Base-by-base conservation (phyloP, 768 basidiomycete genomes). In the Leccinellum rugosiceps region DNA sequence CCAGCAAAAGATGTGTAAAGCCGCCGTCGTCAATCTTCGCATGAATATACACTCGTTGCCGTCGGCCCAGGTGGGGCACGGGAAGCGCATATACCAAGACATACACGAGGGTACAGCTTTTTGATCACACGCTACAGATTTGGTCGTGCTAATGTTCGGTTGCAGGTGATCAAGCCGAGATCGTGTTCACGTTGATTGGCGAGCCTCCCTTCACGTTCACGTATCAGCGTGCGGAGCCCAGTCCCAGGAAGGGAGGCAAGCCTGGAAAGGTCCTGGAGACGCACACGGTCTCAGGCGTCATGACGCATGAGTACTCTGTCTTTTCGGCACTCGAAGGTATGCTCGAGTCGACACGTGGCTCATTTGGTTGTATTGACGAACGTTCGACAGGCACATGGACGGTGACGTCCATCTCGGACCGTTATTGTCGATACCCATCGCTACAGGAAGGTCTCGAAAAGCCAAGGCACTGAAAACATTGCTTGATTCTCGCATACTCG, bases 171-270 rank as follows among this genome's bases (percentile, higher is more conserved):
- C 90, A 97, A 77, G 94, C 96, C 17, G 92, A 94, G 72, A 97
- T 99, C 58, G 75, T 88, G 43, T 98, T 99, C 72, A 86, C 87
- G 3, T 81, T 99, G 53, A 78, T 87, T 31, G 97, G 97, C 46
- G 89, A 92, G 68, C 89, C 97, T 17, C 97, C 97, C 0, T 99
- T 98, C 75, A 88, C 94, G 1, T 98, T 99, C 74, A 94, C 94
- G 0, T 95, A 95, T 73, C 91, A 94, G 70, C 83, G 92, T 48
- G 81, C 91, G 2, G 92, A 92, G 72, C 79, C 85, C 19, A 80
- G 78, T 50, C 71, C 76, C 4, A 84, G 81, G 74, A 90, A 89
- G 68, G 86, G 87, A 30, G 81, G 82, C 50, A 86, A 82, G 62
- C 77, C 83, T 43, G 85, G 84, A 52, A 90, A 88, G 67, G 84